Percentiles rank a stretch among this genome's conserved stretches.
Evolutionary conservation across 1,284 basidiomycete species (phyloP).

Genomic region (Cryptococcus jaspeensis): DNA sequence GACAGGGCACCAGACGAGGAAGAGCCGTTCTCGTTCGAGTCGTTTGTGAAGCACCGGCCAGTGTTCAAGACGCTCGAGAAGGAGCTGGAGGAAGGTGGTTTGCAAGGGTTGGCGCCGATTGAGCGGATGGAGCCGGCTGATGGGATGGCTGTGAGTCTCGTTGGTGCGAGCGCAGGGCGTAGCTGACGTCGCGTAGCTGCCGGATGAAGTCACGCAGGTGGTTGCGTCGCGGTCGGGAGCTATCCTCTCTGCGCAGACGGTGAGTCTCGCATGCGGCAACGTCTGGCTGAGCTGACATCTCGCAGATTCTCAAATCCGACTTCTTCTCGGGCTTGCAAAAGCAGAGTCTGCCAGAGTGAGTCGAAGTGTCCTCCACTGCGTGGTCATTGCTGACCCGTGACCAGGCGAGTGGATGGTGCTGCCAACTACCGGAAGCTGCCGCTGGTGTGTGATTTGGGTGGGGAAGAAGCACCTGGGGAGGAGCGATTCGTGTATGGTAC

Average conservation of each 20-base stretch:
- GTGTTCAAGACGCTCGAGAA: conserved; percentile 96
- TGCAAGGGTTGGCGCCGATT: conserved; percentile 80
- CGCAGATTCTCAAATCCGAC: conserved; percentile 85
- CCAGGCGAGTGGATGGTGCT: conserved; percentile 83
- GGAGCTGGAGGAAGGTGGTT: conserved; percentile 76
- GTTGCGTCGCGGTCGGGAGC: conserved; percentile 82
- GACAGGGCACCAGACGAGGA: conserved; percentile 77
- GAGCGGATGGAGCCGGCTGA: conserved; percentile 70
- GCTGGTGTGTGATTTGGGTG: conserved; percentile 56
- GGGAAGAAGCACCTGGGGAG: conserved; percentile 34
- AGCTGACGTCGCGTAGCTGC: conserved; percentile 42
- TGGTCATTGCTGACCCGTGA: too few relatives aligned
- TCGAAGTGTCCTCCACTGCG: conserved; percentile 10
- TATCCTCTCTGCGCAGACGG: conserved; percentile 66
- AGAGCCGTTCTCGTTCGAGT: conserved; percentile 73
- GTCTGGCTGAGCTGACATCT: conserved; percentile 49
- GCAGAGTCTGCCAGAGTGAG: conserved; percentile 87
- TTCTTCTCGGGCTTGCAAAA: conserved; percentile 95
- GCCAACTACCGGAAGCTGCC: conserved; percentile 86
- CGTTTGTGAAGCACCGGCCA: conserved; percentile 77
- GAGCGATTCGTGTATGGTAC: conserved; percentile 80
- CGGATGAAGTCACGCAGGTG: conserved; percentile 81
- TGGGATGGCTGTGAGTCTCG: conserved; percentile 65
- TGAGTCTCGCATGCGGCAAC: conserved; percentile 37
- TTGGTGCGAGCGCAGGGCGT: background rate